Base-by-base conservation (phyloP, 805 yeast genomes). In the Wickerhamiella occidentalis region DNA sequence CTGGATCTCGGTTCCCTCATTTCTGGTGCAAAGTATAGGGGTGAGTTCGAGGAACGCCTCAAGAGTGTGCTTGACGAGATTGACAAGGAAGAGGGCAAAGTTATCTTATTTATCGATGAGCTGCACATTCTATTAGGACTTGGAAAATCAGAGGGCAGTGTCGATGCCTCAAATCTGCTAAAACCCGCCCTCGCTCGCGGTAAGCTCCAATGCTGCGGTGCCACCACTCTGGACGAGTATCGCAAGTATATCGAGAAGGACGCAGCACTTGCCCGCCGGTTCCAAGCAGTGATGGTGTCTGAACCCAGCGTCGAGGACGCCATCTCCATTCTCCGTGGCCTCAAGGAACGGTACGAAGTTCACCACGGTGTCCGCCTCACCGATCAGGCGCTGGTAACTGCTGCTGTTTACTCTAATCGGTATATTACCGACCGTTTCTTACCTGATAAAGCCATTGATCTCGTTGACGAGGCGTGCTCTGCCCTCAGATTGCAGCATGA, bases 381-480 rank as follows among this genome's bases (percentile, higher is more conserved):
- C 3, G 98, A 90, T 62, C 76, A 87, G 45, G 96, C 98, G 0
- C 71, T 90, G 50, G 96, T 90, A 1, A 83, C 95, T 0, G 96
- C 97, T 11, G 95, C 96, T 0, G 80, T 85, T 6, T 77, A 88
- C 61, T 79, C 94, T 44, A 85, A 86, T 61, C 74, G 98, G 55
- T 90, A 90, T 63, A 85, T 90, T 50, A 83, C 94, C 2, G 96
- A 90, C 63, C 69, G 97, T 49, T 87, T 79, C 59, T 69, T 90
- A 35, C 98, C 98, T 0, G 98, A 90, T 62, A 90, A 90, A 69
- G 97, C 97, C 18, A 90, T 90, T 56, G 98, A 90, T 65, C 74
- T 90, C 56, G 92, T 90, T 1, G 98, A 90, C 67, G 98, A 90
- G 63, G 96, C 97, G 0, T 88, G 97, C 68, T 92, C 96, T 3